Conservation (phyloP, 2,329 filamentous ascomycete species). For the Ambrosiella beaveri region DNA sequence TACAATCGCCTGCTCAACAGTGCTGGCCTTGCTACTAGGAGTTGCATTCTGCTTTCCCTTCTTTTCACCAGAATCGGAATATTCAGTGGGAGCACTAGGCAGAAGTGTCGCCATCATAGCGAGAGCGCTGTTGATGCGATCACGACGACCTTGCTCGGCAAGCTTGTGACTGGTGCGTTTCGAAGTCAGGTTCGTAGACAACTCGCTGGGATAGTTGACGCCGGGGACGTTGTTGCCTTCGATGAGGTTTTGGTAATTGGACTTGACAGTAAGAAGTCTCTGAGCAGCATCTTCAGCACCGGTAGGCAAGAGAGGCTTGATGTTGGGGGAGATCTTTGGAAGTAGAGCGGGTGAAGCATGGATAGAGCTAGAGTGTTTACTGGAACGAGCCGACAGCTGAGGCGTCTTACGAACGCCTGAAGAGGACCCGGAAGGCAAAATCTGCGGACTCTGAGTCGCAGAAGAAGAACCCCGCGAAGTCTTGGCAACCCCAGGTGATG, state of each 20-base stretch:
- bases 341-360: slow-evolving; percentile 74
- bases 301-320: slow-evolving; percentile 70
- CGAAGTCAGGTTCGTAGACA: slow-evolving; percentile 85
- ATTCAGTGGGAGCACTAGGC: slow-evolving; percentile 34
- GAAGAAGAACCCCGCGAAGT: slow-evolving; percentile 24
- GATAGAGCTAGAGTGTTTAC: slow-evolving; percentile 53
- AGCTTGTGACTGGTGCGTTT: slow-evolving; percentile 97
- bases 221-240: slow-evolving; percentile 85
- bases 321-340: slow-evolving; percentile 82
- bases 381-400: slow-evolving; percentile 36
- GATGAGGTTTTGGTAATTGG: slow-evolving; percentile 93
- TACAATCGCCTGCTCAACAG: slow-evolving; percentile 90
- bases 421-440: slow-evolving; percentile 33
- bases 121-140: slow-evolving; percentile 85
- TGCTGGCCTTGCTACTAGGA: slow-evolving; percentile 82
- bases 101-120: slow-evolving; percentile 79
- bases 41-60: slow-evolving; percentile 28
- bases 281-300: slow-evolving; percentile 43
- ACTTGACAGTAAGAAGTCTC: slow-evolving; percentile 79
- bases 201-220: slow-evolving; percentile 73
- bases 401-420: slow-evolving; percentile 32
- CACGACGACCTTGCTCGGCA: slow-evolving; percentile 85
- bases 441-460: slow-evolving; percentile 49
- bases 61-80: slow-evolving; percentile 30
- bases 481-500: slow-evolving; percentile 30